Evolutionary conservation across 192 early-diverging fungal genomes (phyloP), one percentile per base, ranked within the genome.

Genomic region (Lunasporangiospora selenospora): DNA sequence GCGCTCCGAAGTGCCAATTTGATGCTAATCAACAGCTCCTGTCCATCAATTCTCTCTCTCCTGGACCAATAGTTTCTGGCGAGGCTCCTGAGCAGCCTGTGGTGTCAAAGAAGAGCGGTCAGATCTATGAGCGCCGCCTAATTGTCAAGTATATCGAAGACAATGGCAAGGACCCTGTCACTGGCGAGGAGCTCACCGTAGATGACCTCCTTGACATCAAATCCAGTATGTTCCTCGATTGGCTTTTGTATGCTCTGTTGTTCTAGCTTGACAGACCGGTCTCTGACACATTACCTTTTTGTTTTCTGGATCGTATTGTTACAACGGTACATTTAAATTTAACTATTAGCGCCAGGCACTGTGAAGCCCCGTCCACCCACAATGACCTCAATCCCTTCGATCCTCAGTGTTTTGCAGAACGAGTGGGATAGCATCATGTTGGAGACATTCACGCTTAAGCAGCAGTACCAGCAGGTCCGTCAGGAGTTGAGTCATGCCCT

Each of bases 391-490:
- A 87, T 99, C 33, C 97, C 97, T 12, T 87, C 93, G 26, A 80
- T 97, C 19, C 83, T 99, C 15, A 80, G 87, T 10, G 82, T 89
- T 2, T 87, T 99, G 34, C 97, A 99, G 66, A 94, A 94, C 71
- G 97, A 99, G 70, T 99, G 93, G 92, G 97, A 99, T 62, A 82
- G 92, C n/a, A 77, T 93, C 15, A 94, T 98, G 82, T 82, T 99
- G 24, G 97, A 99, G 81, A 92, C 95, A 3, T 93, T 91, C 70
- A 88, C 87, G 33, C 83, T 99, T 53, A 95, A 94, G 75, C 90
- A 93, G 77, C 92, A 98, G 75, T 92, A 96, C 76, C 87, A 92
- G 69, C 87, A 92, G 54, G 87, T 93, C 26, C 88, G 93, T 36
- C 93, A 95, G 77, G 96, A 99, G 75, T 85, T 99, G 37, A 89